Evolutionary conservation across 352 stramenopile genomes (phyloP).

Genomic region (Pythium diclinum): DNA sequence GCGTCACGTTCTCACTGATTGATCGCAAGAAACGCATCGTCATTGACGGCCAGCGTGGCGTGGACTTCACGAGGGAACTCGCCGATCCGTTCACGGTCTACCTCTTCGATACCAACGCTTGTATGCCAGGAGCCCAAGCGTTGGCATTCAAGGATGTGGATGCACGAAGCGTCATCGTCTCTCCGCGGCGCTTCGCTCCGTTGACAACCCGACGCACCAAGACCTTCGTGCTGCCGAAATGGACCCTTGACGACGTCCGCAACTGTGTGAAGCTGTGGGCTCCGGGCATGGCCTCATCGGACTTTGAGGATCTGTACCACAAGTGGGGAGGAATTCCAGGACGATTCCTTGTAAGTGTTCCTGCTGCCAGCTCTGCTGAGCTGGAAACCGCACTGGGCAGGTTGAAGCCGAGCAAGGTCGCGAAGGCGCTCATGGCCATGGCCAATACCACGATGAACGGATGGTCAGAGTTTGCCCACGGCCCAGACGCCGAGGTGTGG

Average conservation of each 20-base stretch:
- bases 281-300: not conserved
- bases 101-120: conserved; percentile 14
- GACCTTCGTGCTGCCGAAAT: conserved; percentile 21
- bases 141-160: not conserved
- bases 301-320: conserved; percentile 2
- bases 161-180: conserved; percentile 11
- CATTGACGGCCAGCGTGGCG: conserved; percentile 10
- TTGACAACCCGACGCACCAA: conserved; percentile 8
- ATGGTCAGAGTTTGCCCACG: conserved; percentile 1
- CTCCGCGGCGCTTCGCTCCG: not conserved
- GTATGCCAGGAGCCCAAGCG: not conserved
- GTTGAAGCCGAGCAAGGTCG: not conserved
- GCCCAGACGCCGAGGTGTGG: conserved; percentile 7
- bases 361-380: not conserved
- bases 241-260: conserved; percentile 5
- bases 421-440: not conserved
- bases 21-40: not conserved
- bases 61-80: conserved; percentile 14
- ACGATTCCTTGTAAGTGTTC: conserved; percentile 6
- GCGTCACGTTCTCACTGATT: conserved; percentile 17
- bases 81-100: conserved; percentile 10
- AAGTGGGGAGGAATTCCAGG: conserved; percentile 21
- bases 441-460: not conserved
- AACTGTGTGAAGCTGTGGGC: conserved; percentile 9
- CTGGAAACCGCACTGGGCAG: conserved; percentile 12